Evolutionary conservation across 2,329 filamentous ascomycete genomes (phyloP).

Genomic region (Fusarium gaditjirri): DNA sequence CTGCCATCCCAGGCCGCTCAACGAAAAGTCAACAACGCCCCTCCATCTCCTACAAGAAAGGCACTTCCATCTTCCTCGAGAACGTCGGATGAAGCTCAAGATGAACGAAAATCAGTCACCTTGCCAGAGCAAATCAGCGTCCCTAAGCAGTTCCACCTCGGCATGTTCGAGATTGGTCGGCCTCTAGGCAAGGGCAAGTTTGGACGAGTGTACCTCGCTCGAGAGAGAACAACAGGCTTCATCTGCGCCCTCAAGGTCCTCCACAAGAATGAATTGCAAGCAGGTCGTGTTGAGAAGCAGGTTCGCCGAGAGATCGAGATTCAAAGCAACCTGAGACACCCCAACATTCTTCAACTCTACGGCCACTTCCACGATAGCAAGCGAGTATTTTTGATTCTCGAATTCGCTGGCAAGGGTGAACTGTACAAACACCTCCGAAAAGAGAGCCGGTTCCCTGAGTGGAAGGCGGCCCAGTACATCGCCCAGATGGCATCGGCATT

Average conservation of each 20-base stretch:
- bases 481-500: slow-evolving; percentile 89
- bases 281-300: slow-evolving; percentile 83
- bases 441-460: slow-evolving; percentile 83
- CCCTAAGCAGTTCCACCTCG: slow-evolving; percentile 80
- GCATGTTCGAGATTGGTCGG: slow-evolving; percentile 94
- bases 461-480: slow-evolving; percentile 86
- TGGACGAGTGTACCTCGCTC: slow-evolving; percentile 84
- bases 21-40: slow-evolving; percentile 55
- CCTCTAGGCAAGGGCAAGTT: slow-evolving; percentile 90
- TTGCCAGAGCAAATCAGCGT: slow-evolving; percentile 67
- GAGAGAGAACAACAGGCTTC: slow-evolving; percentile 80
- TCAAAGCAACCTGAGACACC: slow-evolving; percentile 85
- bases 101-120: slow-evolving; percentile 62
- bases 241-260: slow-evolving; percentile 88
- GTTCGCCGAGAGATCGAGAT: slow-evolving; percentile 89
- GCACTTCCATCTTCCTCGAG: slow-evolving; percentile 55
- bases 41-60: slow-evolving; percentile 65
- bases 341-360: slow-evolving; percentile 83
- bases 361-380: slow-evolving; percentile 91
- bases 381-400: slow-evolving; percentile 85
- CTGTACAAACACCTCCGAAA: slow-evolving; percentile 86
- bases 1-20: slow-evolving; percentile 74
- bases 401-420: slow-evolving; percentile 87
- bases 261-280: slow-evolving; percentile 83
- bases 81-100: slow-evolving; percentile 60